These are phyloP conservation scores for Chloranthus sessilifolius DNA, from an alignment of 164 flowering plant species.

Conservation along the genomic window DNA sequence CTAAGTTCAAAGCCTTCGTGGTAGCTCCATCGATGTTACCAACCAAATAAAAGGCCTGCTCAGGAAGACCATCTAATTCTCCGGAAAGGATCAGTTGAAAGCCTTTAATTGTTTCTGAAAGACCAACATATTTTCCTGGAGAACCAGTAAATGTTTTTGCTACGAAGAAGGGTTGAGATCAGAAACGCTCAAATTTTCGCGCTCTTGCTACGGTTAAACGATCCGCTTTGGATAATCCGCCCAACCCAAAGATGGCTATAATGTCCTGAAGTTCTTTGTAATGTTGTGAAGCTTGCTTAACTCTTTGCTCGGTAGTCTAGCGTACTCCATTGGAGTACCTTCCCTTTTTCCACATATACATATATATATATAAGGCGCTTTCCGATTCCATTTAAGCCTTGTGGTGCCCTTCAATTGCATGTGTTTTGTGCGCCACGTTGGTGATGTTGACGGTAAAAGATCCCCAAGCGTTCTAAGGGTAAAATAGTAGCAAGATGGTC, in stretches of 20 bases:
- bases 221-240: slow-evolving; percentile 6
- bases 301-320: slow-evolving; percentile 1
- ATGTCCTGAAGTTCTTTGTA: slow-evolving; percentile 6
- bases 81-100: background rate
- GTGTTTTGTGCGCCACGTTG: too few relatives aligned
- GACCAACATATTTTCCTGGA: too few relatives aligned
- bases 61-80: slow-evolving; percentile 6
- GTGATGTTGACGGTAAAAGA: too few relatives aligned
- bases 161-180: slow-evolving; percentile 1
- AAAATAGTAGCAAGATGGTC: too few relatives aligned
- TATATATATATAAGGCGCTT: too few relatives aligned
- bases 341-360: too few relatives aligned
- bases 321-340: too few relatives aligned
- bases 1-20: slow-evolving; percentile 3
- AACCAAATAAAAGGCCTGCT: slow-evolving; percentile 1
- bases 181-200: slow-evolving; percentile 5
- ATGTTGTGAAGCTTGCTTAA: slow-evolving; percentile 1
- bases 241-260: slow-evolving; percentile 6
- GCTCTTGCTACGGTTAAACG: slow-evolving; percentile 10
- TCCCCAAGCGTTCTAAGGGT: too few relatives aligned
- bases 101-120: background rate
- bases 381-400: too few relatives aligned
- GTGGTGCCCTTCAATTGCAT: too few relatives aligned
- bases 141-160: background rate
- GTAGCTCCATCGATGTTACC: slow-evolving; percentile 5